Evolutionary conservation across 371 early-diverging fungal genomes (phyloP).

Genomic region (Rhizopus sp.): DNA sequence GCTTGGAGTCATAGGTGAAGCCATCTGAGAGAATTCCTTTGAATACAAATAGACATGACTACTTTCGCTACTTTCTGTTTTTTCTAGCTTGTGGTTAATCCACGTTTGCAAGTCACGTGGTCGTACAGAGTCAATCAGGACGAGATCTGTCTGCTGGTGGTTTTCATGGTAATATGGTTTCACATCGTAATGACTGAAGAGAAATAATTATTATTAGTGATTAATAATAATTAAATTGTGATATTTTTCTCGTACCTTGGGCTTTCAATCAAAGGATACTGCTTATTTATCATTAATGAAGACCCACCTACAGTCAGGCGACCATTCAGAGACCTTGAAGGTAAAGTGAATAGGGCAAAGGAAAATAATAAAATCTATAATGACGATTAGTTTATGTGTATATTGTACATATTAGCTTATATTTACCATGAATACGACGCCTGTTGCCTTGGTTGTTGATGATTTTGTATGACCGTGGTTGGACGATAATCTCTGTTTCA

Average conservation of each 20-base stretch:
- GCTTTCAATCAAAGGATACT: constrained; percentile 26
- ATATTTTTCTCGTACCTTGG: background rate
- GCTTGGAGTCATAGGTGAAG: constrained; percentile 9
- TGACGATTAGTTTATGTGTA: background rate
- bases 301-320: constrained; percentile 58
- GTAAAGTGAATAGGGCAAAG: constrained; percentile 62
- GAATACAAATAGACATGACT: constrained; percentile 43
- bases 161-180: constrained; percentile 7
- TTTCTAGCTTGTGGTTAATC: constrained; percentile 33
- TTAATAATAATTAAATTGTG: background rate
- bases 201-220: background rate
- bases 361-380: constrained; percentile 64
- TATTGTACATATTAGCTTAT: background rate
- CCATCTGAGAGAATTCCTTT: constrained; percentile 40
- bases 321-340: constrained; percentile 38
- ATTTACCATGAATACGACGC: constrained; percentile 74
- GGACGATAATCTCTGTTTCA: constrained; percentile 15
- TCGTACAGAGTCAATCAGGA: constrained; percentile 41
- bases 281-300: constrained; percentile 10
- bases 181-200: constrained; percentile 10
- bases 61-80: background rate
- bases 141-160: constrained; percentile 27
- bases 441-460: constrained; percentile 40
- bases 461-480: constrained; percentile 11
- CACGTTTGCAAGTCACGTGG: constrained; percentile 40